A percentile compares a stretch with the other conserved stretches of the same genome.
Conservation (phyloP, 192 early-diverging fungal species). For the Coemansia sp. region DNA sequence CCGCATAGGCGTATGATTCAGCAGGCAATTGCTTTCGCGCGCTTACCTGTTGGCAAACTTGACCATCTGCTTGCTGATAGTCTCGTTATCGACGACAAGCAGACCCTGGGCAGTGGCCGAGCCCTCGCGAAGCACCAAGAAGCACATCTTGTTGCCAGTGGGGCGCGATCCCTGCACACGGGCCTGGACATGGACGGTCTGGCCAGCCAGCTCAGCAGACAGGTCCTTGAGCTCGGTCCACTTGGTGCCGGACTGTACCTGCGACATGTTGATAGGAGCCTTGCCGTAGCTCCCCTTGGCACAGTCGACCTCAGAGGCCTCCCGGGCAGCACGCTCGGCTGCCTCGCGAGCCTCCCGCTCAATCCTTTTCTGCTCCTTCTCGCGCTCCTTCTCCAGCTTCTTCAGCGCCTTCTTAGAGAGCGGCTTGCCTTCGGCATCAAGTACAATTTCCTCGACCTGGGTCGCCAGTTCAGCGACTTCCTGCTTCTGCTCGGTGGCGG, state of each 20-base stretch:
- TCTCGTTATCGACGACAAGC: conserved; percentile 64
- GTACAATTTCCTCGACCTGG: conserved; percentile 54
- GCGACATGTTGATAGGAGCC: conserved; percentile 81
- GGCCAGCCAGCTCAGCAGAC: conserved; percentile 59
- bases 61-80: conserved; percentile 93
- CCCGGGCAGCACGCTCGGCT: conserved; percentile 63
- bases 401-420: conserved; percentile 89
- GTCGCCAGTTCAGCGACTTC: conserved; percentile 46
- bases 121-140: conserved; percentile 86
- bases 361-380: conserved; percentile 75
- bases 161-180: conserved; percentile 88
- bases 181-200: conserved; percentile 81
- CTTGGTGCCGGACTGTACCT: conserved; percentile 63
- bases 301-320: conserved; percentile 62
- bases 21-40: conserved; percentile 16
- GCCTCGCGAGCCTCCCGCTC: conserved; percentile 63
- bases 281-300: conserved; percentile 86
- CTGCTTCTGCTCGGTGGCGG: neutral
- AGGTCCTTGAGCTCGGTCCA: conserved; percentile 70
- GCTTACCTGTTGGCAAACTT: conserved; percentile 76
- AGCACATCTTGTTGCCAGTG: conserved; percentile 77
- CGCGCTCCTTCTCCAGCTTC: conserved; percentile 87
- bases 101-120: conserved; percentile 89
- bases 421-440: conserved; percentile 81
- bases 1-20: neutral